These are phyloP conservation scores for Globisporangium splendens DNA, from an alignment of 352 stramenopile genomes.

Conservation along the genomic window DNA sequence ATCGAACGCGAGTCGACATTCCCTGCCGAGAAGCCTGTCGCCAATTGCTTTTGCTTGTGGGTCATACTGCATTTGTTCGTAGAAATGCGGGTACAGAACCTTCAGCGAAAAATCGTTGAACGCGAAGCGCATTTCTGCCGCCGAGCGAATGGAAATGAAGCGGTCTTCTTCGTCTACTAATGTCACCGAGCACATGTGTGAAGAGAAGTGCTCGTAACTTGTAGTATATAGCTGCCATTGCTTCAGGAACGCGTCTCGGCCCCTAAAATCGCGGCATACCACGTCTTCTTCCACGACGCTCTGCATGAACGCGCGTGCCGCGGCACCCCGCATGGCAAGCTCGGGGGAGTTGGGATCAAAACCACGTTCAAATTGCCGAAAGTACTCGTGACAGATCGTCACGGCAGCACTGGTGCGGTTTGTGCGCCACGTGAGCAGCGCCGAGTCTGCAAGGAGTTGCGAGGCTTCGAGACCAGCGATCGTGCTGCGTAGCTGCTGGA, in stretches of 20 bases:
- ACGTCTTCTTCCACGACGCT: conserved; percentile 31
- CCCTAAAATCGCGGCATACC: conserved; percentile 45
- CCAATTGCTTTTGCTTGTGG: conserved; percentile 17
- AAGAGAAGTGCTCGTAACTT: conserved; percentile 35
- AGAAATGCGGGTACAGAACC: conserved; percentile 45
- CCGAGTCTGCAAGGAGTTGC: conserved; percentile 33
- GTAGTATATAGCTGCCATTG: conserved; percentile 64
- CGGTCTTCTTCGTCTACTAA: conserved; percentile 32
- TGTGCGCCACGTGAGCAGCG: conserved; percentile 29
- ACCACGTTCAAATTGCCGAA: conserved; percentile 34
- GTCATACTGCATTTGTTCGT: conserved; percentile 21
- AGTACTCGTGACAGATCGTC: conserved; percentile 40
- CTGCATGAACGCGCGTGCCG: conserved; percentile 26
- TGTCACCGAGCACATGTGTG: conserved; percentile 21
- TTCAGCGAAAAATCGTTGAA: conserved; percentile 44
- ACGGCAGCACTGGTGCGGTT: conserved; percentile 40
- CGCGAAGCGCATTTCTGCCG: conserved; percentile 27
- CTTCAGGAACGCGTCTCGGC: conserved; percentile 32
- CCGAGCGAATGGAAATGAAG: conserved; percentile 34
- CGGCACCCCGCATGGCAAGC: conserved; percentile 7
- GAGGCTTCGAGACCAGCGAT: conserved; percentile 38
- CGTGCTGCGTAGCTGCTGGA: conserved; percentile 23
- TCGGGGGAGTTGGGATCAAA: conserved; percentile 26
- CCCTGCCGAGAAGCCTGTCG: conserved; percentile 24
- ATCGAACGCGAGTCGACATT: conserved; percentile 26